Evolutionary conservation across 257 asterid species (phyloP).

Genomic region (Nicotiana tabacum): DNA sequence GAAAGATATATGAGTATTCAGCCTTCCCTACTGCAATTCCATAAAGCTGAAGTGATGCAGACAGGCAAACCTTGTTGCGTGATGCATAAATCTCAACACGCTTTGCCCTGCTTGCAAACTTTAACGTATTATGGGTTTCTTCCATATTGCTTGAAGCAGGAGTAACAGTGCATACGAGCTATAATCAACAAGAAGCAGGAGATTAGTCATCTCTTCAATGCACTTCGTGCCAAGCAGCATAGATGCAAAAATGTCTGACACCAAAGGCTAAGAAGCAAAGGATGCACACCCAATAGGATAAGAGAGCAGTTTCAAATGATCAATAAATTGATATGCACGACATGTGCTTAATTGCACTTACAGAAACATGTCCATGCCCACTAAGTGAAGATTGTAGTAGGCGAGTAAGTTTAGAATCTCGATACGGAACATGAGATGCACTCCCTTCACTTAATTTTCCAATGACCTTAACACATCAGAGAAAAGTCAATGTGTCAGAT

Average conservation of each 20-base stretch:
- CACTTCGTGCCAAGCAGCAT: slow-evolving; percentile 2
- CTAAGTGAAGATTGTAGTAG: slow-evolving; percentile 92
- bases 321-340: not conserved
- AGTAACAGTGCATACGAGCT: slow-evolving; percentile 96
- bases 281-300: not conserved
- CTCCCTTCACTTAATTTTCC: slow-evolving; percentile 98
- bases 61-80: slow-evolving; percentile 71
- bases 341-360: slow-evolving; percentile 31
- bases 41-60: not conserved
- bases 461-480: slow-evolving; percentile 58
- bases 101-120: slow-evolving; percentile 98
- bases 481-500: slow-evolving; percentile 17
- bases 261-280: not conserved
- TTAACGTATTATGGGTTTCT: slow-evolving; percentile 96
- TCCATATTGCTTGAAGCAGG: slow-evolving; percentile 98
- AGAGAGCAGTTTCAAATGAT: not conserved
- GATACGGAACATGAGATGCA: slow-evolving; percentile 92
- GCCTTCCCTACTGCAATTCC: not conserved
- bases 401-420: slow-evolving; percentile 98
- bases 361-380: slow-evolving; percentile 99
- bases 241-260: not conserved
- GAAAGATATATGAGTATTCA: slow-evolving; percentile 4
- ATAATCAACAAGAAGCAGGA: slow-evolving; percentile 18
- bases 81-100: slow-evolving; percentile 90
- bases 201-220: not conserved